Conservation (phyloP, 306 rosid genomes). For the Prunus fruticosa region DNA sequence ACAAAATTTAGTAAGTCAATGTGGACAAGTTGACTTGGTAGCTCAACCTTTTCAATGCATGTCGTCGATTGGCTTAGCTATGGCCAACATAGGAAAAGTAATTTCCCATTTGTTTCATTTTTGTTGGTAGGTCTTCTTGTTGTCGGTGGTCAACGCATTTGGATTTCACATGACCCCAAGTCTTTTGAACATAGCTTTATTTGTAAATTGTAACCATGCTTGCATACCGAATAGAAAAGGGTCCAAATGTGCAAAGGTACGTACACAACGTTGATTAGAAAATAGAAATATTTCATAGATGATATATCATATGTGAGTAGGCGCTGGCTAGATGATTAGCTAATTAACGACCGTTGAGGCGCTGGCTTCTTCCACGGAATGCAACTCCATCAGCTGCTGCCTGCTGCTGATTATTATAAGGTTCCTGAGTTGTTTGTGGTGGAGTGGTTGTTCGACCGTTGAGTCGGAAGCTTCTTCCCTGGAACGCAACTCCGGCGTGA, state of each 20-base stretch:
- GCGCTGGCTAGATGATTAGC: no score
- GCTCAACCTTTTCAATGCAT: background rate
- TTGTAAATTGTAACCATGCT: no score
- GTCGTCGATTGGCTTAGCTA: background rate
- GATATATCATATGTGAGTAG: no score
- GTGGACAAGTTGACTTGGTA: background rate
- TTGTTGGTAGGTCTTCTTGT: background rate
- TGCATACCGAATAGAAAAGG: no score
- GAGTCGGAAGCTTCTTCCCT: conserved; percentile 63
- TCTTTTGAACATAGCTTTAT: no score
- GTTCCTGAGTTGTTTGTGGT: conserved; percentile 21
- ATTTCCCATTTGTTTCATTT: background rate
- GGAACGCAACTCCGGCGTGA: conserved; percentile 48
- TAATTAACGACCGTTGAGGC: conserved; percentile 17
- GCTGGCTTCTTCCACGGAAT: conserved; percentile 50
- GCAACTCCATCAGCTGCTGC: conserved; percentile 20
- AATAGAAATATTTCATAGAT: no score
- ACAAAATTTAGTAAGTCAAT: background rate
- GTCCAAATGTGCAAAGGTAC: no score
- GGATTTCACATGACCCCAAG: background rate
- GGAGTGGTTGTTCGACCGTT: conserved; percentile 33
- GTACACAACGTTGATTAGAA: no score
- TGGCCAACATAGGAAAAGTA: background rate
- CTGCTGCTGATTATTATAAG: conserved; percentile 5
- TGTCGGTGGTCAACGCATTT: background rate